Percentiles rank a stretch among this genome's conserved stretches.
Evolutionary conservation across 768 basidiomycete genomes (phyloP).

Genomic region (Crepidotus variabilis): DNA sequence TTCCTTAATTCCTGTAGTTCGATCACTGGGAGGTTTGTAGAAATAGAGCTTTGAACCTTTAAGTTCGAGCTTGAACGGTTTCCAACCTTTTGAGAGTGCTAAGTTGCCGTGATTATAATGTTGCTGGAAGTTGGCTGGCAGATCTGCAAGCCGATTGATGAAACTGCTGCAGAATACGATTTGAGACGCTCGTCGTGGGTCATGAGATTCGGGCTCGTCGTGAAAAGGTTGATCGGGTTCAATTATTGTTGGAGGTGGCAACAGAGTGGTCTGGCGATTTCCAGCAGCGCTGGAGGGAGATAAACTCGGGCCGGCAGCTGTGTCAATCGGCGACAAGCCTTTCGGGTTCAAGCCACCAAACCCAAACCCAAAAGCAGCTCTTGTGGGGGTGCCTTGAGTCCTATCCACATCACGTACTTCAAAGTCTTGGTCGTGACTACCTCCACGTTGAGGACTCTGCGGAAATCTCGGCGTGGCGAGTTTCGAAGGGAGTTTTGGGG

Average conservation of each 20-base stretch:
- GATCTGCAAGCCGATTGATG: conserved; percentile 65
- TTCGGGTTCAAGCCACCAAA: conserved; percentile 13
- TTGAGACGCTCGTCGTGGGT: conserved; percentile 67
- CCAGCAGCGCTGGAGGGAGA: conserved; percentile 6
- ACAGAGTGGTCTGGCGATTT: conserved; percentile 24
- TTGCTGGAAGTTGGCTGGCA: conserved; percentile 30
- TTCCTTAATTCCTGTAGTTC: conserved; percentile 59
- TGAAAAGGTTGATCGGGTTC: conserved; percentile 30
- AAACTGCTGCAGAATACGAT: conserved; percentile 75
- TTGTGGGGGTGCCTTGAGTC: conserved; percentile 15
- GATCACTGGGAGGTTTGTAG: conserved; percentile 79
- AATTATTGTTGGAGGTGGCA: conserved; percentile 46
- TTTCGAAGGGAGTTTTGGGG: conserved; percentile 69
- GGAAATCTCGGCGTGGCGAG: conserved; percentile 53
- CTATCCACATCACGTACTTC: conserved; percentile 12
- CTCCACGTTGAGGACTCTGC: conserved; percentile 46
- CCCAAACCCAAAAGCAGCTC: conserved; percentile 19
- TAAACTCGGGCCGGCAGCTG: conserved; percentile 7
- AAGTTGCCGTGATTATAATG: conserved; percentile 27
- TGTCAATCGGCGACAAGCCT: not conserved
- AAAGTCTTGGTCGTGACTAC: conserved; percentile 11
- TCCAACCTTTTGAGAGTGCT: conserved; percentile 70
- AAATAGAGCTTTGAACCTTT: conserved; percentile 85
- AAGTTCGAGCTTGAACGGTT: conserved; percentile 79
- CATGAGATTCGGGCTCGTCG: conserved; percentile 24